These are phyloP conservation scores for Melaleuca quinquenervia DNA, from an alignment of 345 rosid species.

Conservation along the genomic window DNA sequence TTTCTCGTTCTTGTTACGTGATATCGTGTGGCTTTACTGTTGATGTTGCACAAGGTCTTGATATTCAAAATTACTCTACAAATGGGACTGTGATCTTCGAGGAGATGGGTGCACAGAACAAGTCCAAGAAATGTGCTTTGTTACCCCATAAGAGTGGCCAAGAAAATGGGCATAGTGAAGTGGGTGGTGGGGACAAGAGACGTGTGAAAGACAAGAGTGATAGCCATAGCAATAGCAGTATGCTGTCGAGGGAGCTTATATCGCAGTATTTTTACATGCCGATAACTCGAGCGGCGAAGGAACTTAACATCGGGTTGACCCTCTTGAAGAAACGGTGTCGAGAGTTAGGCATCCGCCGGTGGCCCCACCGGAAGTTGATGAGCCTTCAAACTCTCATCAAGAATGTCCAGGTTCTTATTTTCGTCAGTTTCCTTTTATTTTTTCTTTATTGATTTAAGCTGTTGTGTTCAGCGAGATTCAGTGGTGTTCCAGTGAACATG, in stretches of 20 bases:
- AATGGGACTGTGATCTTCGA: not conserved
- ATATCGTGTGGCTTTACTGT: not conserved
- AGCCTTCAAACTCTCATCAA: slow-evolving; percentile 52
- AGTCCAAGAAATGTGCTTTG: not conserved
- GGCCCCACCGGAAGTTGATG: slow-evolving; percentile 78
- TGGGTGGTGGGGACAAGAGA: not conserved
- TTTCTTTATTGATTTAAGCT: not conserved
- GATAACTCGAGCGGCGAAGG: slow-evolving; percentile 54
- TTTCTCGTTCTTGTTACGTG: not conserved
- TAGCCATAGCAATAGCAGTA: slow-evolving; percentile 7
- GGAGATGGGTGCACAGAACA: not conserved
- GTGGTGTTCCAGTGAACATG: not conserved
- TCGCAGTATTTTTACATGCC: slow-evolving; percentile 48
- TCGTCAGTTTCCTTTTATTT: not conserved
- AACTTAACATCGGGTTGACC: slow-evolving; percentile 57
- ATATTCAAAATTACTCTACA: not conserved
- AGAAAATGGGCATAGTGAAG: not conserved
- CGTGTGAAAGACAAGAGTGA: not conserved
- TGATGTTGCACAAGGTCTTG: not conserved
- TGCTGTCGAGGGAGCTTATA: slow-evolving; percentile 21
- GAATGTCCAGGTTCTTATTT: slow-evolving; percentile 46
- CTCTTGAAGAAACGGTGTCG: slow-evolving; percentile 71
- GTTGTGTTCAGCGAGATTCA: not conserved
- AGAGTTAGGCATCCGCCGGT: slow-evolving; percentile 56
- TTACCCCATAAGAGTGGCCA: not conserved